Conservation (phyloP, 768 basidiomycete genomes). For the Artomyces pyxidatus region DNA sequence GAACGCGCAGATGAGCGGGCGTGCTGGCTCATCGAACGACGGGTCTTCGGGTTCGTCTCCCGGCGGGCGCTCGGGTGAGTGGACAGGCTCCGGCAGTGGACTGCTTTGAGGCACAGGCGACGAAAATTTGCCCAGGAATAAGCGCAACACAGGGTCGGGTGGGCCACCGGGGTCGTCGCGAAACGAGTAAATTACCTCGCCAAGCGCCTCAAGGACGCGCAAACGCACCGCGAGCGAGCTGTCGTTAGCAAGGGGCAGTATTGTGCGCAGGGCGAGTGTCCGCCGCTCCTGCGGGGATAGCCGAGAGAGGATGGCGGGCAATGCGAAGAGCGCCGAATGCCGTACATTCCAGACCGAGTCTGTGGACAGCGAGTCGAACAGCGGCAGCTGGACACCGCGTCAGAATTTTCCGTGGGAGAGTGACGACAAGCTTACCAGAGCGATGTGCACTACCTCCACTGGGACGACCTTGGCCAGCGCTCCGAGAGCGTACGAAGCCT, state of each 20-base stretch:
- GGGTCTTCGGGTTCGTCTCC: slow-evolving; percentile 1
- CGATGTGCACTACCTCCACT: slow-evolving; percentile 55
- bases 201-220: slow-evolving; percentile 78
- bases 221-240: slow-evolving; percentile 60
- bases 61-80: slow-evolving; percentile 12
- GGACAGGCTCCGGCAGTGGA: not conserved
- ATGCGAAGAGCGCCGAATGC: slow-evolving; percentile 77
- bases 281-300: slow-evolving; percentile 52
- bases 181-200: slow-evolving; percentile 85
- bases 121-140: slow-evolving; percentile 49
- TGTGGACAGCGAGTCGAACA: slow-evolving; percentile 61
- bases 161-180: slow-evolving; percentile 55
- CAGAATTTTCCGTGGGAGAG: not conserved
- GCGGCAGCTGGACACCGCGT: slow-evolving; percentile 49
- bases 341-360: slow-evolving; percentile 80
- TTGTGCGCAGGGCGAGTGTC: slow-evolving; percentile 55
- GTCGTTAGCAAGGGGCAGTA: slow-evolving; percentile 57
- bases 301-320: slow-evolving; percentile 71
- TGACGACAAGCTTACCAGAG: slow-evolving; percentile 41
- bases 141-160: slow-evolving; percentile 61
- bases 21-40: slow-evolving; percentile 53
- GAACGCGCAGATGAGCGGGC: slow-evolving; percentile 76
- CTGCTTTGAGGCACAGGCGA: not conserved
- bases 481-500: slow-evolving; percentile 83
- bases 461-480: slow-evolving; percentile 83